Evolutionary conservation across 768 basidiomycete species (phyloP).

Genomic region (Lanmaoa pseudosensibilis): DNA sequence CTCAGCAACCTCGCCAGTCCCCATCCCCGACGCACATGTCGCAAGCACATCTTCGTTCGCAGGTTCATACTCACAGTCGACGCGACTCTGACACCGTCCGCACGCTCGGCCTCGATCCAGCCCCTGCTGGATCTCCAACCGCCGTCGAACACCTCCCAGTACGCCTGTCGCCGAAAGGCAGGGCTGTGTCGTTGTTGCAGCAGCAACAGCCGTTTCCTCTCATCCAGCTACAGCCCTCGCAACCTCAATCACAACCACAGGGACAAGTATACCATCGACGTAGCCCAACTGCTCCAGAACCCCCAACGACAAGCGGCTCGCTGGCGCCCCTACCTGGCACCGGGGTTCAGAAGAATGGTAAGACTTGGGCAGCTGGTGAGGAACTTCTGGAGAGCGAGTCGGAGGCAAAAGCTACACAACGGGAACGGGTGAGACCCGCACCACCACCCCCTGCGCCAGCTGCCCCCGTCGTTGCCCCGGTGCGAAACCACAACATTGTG

Average conservation of each 20-base stretch:
- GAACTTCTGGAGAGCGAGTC: slow-evolving; percentile 40
- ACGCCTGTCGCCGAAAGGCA: slow-evolving; percentile 34
- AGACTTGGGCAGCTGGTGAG: slow-evolving; percentile 50
- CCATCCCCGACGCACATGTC: slow-evolving; percentile 51
- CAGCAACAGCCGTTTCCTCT: slow-evolving; percentile 31
- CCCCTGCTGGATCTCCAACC: slow-evolving; percentile 54
- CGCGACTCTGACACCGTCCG: slow-evolving; percentile 79
- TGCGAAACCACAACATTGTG: slow-evolving; percentile 42
- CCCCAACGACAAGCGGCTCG: slow-evolving; percentile 43
- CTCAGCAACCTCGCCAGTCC: slow-evolving; percentile 45
- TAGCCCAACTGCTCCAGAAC: slow-evolving; percentile 71
- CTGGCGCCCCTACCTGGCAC: slow-evolving; percentile 18
- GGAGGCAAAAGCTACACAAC: slow-evolving; percentile 28
- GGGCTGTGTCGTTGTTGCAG: slow-evolving; percentile 19
- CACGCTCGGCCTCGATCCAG: slow-evolving; percentile 39
- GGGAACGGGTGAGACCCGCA: slow-evolving; percentile 33
- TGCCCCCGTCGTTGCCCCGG: slow-evolving; percentile 20
- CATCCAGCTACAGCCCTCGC: slow-evolving; percentile 25
- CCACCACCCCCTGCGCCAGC: slow-evolving; percentile 36
- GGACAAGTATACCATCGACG: slow-evolving; percentile 52
- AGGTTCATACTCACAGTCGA: slow-evolving; percentile 52
- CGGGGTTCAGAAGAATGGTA: slow-evolving; percentile 30
- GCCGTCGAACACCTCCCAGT: slow-evolving; percentile 43
- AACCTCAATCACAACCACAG: slow-evolving; percentile 20
- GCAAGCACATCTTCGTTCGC: slow-evolving; percentile 32